phyloP scores from a whole-genome alignment of 352 stramenopile species.

The Aphanomyces euteiches region DNA sequence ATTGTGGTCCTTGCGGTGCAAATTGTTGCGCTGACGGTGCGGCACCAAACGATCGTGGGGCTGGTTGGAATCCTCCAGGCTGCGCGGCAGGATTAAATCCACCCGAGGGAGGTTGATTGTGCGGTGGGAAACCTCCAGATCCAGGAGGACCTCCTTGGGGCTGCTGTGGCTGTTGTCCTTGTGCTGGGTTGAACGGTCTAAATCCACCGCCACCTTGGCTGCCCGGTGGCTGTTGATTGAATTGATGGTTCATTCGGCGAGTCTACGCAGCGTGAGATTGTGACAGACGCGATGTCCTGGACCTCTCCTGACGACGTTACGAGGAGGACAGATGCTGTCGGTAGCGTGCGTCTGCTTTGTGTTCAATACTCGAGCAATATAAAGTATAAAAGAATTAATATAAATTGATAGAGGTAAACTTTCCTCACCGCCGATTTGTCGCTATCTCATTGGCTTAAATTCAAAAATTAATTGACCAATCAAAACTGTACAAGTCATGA shows the following conservation, averaged over 20 bases:
- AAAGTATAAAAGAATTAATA: conserved; percentile 19
- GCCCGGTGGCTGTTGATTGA: conserved; percentile 24
- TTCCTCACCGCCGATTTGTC: conserved; percentile 10
- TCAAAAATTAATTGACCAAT: not conserved
- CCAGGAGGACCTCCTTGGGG: not conserved
- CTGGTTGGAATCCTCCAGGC: conserved; percentile 7
- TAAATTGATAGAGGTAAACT: conserved; percentile 10
- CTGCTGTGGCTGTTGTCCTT: conserved; percentile 7
- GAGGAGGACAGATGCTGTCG: too few relatives aligned
- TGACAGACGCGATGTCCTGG: too few relatives aligned
- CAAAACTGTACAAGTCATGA: conserved; percentile 14
- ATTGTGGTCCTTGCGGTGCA: conserved; percentile 3
- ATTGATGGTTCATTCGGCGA: conserved; percentile 13
- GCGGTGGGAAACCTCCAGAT: not conserved
- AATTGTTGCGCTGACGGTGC: conserved; percentile 3
- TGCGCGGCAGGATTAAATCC: conserved; percentile 9
- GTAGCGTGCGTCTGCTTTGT: not conserved
- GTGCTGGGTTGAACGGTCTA: conserved; percentile 26
- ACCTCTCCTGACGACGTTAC: too few relatives aligned
- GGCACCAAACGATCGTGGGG: conserved; percentile 10
- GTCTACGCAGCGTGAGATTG: not conserved
- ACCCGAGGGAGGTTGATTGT: not conserved
- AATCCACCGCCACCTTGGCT: conserved; percentile 22
- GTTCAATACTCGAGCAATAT: conserved; percentile 10
- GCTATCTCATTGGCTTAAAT: conserved; percentile 2